A percentile compares a stretch with the other conserved stretches of the same genome.
Conservation (phyloP, 1,139 yeast species). For the Blastobotrys indianensis region DNA sequence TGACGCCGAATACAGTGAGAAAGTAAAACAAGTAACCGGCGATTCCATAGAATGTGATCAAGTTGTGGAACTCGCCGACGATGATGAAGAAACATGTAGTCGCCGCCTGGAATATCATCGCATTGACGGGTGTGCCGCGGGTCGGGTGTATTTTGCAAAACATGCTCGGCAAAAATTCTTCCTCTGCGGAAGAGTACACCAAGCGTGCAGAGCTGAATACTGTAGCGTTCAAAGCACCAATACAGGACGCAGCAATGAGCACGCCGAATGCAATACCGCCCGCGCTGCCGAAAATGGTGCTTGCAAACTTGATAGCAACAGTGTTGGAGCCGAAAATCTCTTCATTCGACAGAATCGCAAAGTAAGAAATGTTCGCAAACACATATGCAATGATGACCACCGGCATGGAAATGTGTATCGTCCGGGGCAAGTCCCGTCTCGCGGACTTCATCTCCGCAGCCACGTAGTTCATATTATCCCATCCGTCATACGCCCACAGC, state of each 20-base stretch:
- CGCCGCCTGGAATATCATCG: conserved; percentile 32
- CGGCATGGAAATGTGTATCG: conserved; percentile 39
- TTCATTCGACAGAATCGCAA: conserved; percentile 32
- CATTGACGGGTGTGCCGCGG: conserved; percentile 35
- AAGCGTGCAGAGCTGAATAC: conserved; percentile 36
- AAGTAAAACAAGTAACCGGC: conserved; percentile 39
- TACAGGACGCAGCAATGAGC: conserved; percentile 36
- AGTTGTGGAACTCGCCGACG: conserved; percentile 35
- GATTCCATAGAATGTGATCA: conserved; percentile 38
- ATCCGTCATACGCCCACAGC: conserved; percentile 43
- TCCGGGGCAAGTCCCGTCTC: conserved; percentile 36
- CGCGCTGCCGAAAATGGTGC: conserved; percentile 28
- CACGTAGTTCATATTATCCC: conserved; percentile 41
- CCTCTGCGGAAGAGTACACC: conserved; percentile 36
- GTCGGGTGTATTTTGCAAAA: conserved; percentile 28
- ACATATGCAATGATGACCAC: conserved; percentile 35
- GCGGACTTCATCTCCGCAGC: conserved; percentile 39
- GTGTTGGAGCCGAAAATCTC: conserved; percentile 34
- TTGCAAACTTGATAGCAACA: conserved; percentile 36
- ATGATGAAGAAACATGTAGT: conserved; percentile 32
- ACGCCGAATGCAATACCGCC: conserved; percentile 33
- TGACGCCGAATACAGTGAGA: conserved; percentile 36
- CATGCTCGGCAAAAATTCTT: conserved; percentile 33
- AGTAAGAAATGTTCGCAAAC: conserved; percentile 37
- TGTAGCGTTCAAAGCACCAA: conserved; percentile 40